Base-by-base conservation (phyloP, 2,329 filamentous ascomycete genomes). In the Cladosporium sp. region DNA sequence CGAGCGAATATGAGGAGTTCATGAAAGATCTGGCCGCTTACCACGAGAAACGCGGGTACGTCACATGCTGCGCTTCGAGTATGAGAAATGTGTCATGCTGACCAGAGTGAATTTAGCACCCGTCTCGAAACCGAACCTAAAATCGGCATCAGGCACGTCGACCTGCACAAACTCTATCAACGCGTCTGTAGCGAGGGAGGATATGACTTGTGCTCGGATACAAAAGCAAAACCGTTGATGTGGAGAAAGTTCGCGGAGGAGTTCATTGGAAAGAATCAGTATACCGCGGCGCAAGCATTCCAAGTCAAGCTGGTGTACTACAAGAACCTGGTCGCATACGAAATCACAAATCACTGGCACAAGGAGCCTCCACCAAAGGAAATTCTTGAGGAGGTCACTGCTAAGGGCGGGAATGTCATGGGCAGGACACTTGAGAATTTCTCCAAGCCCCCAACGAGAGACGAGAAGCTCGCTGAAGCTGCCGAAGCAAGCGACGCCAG, bases 271-370 rank as follows among this genome's bases (percentile, higher is more conserved):
- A 85, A 85, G 68, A 86, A 85, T 57, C 81, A 83, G 66, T 91
- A 93, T 69, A 85, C 90, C 60, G 83, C 90, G 6, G 90, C 90
- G n/a, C 85, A 91, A 59, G 91, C 90, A 13, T 96, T 95, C 74
- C 83, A 88, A 59, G 78, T 96, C 57, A 96, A 96, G 76, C 88
- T 89, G 57, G 86, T 89, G 61, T 96, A 94, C 76, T 95, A 95
- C 78, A 92, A 91, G 73, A 91, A 93, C 67, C 82, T 96, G 35
- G 80, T 78, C 12, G 91, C 91, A 1, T 96, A 89, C 73, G 91
- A 96, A 74, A 94, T 96, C 67, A 84, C 83, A 47, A 87, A 85
- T 10, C 76, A 91, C 40, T 88, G 92, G 74, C 83, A 86, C 55
- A 86, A 88, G 72, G 89, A 91, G 61, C 91, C 91, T 0, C 91